These are phyloP conservation scores for Trifolium dubium DNA, from an alignment of 306 rosid genomes.

Conservation along the genomic window DNA sequence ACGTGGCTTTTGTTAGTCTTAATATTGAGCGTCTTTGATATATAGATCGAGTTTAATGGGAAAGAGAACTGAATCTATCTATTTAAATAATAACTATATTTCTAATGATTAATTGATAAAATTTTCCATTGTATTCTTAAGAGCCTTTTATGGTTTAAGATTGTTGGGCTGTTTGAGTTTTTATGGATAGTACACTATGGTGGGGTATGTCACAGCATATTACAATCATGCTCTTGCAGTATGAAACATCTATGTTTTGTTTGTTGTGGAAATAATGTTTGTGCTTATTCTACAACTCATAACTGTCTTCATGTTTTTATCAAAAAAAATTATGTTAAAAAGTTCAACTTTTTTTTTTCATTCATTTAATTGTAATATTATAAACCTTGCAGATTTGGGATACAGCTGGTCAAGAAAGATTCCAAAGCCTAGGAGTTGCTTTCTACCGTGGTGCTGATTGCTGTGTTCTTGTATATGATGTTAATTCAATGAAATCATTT, in stretches of 20 bases:
- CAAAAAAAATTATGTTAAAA: conserved; percentile 19
- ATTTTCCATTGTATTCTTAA: conserved; percentile 22
- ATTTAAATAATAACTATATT: conserved; percentile 20
- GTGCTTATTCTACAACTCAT: background rate
- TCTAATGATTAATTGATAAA: background rate
- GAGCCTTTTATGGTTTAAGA: conserved; percentile 6
- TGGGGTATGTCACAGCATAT: conserved; percentile 5
- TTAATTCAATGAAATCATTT: conserved; percentile 94
- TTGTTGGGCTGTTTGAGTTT: conserved; percentile 3
- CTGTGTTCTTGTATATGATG: conserved; percentile 98
- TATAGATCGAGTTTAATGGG: conserved; percentile 10
- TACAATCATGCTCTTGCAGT: background rate
- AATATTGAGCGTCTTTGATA: background rate
- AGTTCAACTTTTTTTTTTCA: background rate
- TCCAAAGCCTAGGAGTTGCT: conserved; percentile 99
- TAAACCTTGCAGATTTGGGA: conserved; percentile 83
- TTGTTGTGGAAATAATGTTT: conserved; percentile 19
- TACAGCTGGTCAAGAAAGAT: conserved; percentile 99
- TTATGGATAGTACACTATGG: background rate
- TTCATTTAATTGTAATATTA: conserved; percentile 2
- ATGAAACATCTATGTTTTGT: conserved; percentile 22
- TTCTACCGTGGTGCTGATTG: conserved; percentile 99
- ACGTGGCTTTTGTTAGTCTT: background rate
- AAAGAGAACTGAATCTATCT: conserved; percentile 12
- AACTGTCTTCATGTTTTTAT: conserved; percentile 16